Evolutionary conservation across 1,284 basidiomycete species (phyloP), one percentile per base, ranked within the genome.

Genomic region (Butyriboletus appendiculatus): DNA sequence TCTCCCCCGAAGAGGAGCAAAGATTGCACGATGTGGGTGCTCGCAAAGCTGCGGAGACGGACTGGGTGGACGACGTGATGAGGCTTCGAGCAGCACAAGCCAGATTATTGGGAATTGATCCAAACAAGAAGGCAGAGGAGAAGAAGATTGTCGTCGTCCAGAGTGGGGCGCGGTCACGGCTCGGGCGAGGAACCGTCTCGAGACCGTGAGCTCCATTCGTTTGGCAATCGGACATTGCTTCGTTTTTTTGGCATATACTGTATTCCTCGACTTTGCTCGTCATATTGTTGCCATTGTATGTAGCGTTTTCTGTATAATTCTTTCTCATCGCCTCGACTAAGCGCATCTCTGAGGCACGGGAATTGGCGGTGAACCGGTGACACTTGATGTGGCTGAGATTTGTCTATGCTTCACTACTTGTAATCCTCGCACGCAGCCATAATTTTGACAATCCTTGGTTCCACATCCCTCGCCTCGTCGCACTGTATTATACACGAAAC

Each of bases 51-150:
- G 68, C 71, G 28, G 79, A 85, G 63, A 77, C 75, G 5, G 83
- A 88, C 61, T 89, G 86, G 84, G 85, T 88, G 10, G 78, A 79
- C 50, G 82, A 86, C 59, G 71, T 88, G 40, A 74, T 81, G 60
- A 76, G 79, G 26, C 58, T 85, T 48, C 72, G 85, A 37, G 66
- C 69, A 28, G 61, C 64, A 38, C 71, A 76, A 55, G 67, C 72
- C 24, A 65, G 68, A 20, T 15, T 66, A 45, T 45, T 65, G 57
- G 55, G 59, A n/a, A 11, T 66, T 15, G 59, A 67, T 41, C 26
- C 50, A 16, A 58, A 48, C 35, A 59, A 50, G 65, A 64, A 56
- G 46, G 37, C 48, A 16, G 59, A 63, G 58, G 61, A 56, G 47
- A 57, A 59, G 45, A 50, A 57, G 41, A 26, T 6, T 22, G 61